These are phyloP conservation scores for Tulasnella sp. DNA, from an alignment of 768 basidiomycete genomes.

Conservation along the genomic window DNA sequence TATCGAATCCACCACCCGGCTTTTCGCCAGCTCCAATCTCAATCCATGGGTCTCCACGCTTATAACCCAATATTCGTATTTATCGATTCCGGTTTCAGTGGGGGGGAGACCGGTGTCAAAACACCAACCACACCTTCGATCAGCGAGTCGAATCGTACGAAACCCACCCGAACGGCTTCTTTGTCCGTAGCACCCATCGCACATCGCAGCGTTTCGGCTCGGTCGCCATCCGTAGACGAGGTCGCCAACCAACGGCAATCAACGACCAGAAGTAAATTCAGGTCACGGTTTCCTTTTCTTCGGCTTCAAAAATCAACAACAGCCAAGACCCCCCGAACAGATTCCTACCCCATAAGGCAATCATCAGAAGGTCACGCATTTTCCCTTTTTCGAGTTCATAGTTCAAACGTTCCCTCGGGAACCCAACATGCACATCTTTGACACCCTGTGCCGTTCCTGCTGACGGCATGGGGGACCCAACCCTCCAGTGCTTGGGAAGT, in stretches of 20 bases:
- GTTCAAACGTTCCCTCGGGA: background rate
- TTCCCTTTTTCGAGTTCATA: background rate
- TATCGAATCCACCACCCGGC: background rate
- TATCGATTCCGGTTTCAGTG: background rate
- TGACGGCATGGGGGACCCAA: background rate
- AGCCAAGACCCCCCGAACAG: background rate
- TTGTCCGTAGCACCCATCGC: background rate
- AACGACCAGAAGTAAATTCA: background rate
- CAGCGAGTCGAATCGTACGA: background rate
- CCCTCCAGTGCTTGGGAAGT: background rate
- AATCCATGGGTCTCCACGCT: background rate
- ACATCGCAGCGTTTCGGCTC: background rate
- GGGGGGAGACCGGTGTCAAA: background rate
- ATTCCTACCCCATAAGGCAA: background rate
- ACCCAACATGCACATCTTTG: no score
- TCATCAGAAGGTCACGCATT: background rate
- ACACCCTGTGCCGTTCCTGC: background rate
- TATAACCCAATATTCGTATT: background rate
- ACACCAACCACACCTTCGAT: background rate
- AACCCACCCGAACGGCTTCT: background rate
- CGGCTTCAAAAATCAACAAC: background rate
- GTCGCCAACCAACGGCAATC: background rate
- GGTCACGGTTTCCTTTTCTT: background rate
- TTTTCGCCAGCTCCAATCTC: slow-evolving; percentile 4
- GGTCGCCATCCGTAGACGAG: background rate